Evolutionary conservation across 805 yeast genomes (phyloP).

Genomic region (Maudiozyma barnettii): DNA sequence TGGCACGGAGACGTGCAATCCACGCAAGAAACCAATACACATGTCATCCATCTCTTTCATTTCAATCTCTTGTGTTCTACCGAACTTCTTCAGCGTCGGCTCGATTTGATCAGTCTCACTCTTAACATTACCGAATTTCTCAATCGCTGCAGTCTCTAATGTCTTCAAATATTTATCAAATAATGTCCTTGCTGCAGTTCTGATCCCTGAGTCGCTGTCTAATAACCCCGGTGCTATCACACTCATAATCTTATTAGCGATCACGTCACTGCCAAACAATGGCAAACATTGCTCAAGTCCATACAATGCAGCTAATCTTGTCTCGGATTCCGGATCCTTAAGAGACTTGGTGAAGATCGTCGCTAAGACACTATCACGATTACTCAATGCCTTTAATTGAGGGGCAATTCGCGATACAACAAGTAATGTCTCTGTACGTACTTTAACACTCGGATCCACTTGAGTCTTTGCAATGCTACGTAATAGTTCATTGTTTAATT

Average conservation of each 20-base stretch:
- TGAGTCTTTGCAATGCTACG: conserved; percentile 59
- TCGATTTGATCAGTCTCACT: background rate
- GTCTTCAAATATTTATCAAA: conserved; percentile 53
- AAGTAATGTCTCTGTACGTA: conserved; percentile 26
- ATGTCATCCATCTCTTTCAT: background rate
- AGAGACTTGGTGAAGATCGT: conserved; percentile 82
- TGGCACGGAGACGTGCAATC: background rate
- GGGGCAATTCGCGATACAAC: conserved; percentile 18
- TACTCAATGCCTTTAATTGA: conserved; percentile 22
- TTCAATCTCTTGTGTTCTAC: background rate
- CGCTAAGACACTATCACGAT: conserved; percentile 62
- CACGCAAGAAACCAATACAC: background rate
- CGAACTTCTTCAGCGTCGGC: background rate
- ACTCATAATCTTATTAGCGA: conserved; percentile 72
- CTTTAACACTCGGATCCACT: conserved; percentile 23
- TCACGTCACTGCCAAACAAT: conserved; percentile 61
- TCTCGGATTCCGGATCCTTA: conserved; percentile 67
- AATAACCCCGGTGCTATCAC: conserved; percentile 76
- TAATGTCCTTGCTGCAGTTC: conserved; percentile 61
- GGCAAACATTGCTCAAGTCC: conserved; percentile 61
- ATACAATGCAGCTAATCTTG: conserved; percentile 64
- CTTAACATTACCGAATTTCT: background rate
- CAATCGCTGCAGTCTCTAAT: conserved; percentile 37
- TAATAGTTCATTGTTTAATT: conserved; percentile 75
- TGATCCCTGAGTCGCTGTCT: conserved; percentile 61